Conservation (phyloP, 1,284 basidiomycete genomes). For the Heterobasidion occidentale region DNA sequence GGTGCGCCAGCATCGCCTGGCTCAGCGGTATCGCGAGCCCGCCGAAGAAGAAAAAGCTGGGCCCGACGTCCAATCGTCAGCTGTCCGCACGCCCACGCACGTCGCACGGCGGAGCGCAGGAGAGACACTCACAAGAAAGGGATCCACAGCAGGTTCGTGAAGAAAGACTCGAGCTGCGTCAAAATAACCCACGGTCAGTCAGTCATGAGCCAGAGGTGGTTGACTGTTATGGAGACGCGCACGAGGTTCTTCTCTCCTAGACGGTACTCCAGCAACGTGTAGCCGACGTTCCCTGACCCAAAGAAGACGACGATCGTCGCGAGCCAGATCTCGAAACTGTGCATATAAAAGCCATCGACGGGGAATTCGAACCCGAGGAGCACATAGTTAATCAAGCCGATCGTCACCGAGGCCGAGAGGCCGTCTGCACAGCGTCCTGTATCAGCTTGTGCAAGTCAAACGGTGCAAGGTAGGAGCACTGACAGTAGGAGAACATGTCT, state of each 20-base stretch:
- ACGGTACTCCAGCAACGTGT: conserved; percentile 41
- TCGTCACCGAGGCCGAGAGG: conserved; percentile 30
- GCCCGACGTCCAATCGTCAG: background rate
- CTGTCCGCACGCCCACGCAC: background rate
- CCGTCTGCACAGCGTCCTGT: conserved; percentile 20
- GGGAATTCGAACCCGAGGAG: conserved; percentile 39
- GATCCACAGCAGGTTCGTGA: conserved; percentile 39
- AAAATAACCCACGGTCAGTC: background rate
- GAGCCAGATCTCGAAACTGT: conserved; percentile 37
- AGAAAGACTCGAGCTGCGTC: conserved; percentile 22
- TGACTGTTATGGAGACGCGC: background rate
- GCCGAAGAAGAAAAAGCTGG: conserved; percentile 49
- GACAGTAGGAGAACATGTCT: conserved; percentile 38
- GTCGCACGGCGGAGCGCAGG: too few relatives aligned
- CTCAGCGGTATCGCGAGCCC: conserved; percentile 41
- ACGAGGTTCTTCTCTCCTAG: conserved; percentile 29
- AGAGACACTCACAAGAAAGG: conserved; percentile 32
- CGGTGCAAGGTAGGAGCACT: conserved; percentile 8
- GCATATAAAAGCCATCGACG: conserved; percentile 36
- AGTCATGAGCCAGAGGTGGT: too few relatives aligned
- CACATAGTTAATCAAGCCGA: conserved; percentile 32
- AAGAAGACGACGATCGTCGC: conserved; percentile 46
- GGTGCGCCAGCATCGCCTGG: conserved; percentile 41
- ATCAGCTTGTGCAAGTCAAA: background rate
- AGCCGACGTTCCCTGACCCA: conserved; percentile 38